Base-by-base conservation (phyloP, 441 rosid genomes). In the Viola pubescens region DNA sequence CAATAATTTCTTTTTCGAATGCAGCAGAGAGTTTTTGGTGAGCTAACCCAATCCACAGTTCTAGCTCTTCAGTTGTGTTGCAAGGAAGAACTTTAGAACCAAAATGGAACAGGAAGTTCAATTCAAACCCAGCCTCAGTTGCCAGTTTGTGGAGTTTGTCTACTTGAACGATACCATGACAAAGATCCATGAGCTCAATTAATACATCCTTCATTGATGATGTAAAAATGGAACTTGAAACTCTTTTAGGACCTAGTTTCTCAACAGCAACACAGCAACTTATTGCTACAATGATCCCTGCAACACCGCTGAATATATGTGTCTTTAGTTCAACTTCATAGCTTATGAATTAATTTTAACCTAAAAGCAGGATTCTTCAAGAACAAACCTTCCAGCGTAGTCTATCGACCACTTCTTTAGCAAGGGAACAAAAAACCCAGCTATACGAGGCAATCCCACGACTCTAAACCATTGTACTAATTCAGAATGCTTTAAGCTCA, bases 31-130 rank as follows among this genome's bases (percentile, higher is more conserved):
- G 87, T 69, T 78, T 86, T 63, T 71, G 62, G 60, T 74, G 87
- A 64, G 94, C 87, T 68, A 86, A 71, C 26, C 94, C 89, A 48
- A 83, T 80, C 89, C 87, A 86, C 64, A 86, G 82, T 68, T 86
- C 89, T 47, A 82, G 70, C 62, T 86, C 89, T 52, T 83, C 89
- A 46, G 58, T 60, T 34, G 66, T 70, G 64, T 83, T 62, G 61
- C 73, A 58, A 44, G 79, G 80, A 9, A 79, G 61, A 63, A 80
- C 58, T 58, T 77, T 80, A 48, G 66, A 70, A 53, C 94, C 94
- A 71, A 83, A 81, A 69, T 78, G 81, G n/a, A 60, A 73, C 59
- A 86, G 79, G 68, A 86, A 83, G 58, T 81, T 71, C 26, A 16
- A 65, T 62, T 86, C 87, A 57, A 83, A 86, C 56, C 94, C 89